These are phyloP conservation scores for Penicillium cinerascens DNA, from an alignment of 495 filamentous ascomycete genomes.

Conservation along the genomic window DNA sequence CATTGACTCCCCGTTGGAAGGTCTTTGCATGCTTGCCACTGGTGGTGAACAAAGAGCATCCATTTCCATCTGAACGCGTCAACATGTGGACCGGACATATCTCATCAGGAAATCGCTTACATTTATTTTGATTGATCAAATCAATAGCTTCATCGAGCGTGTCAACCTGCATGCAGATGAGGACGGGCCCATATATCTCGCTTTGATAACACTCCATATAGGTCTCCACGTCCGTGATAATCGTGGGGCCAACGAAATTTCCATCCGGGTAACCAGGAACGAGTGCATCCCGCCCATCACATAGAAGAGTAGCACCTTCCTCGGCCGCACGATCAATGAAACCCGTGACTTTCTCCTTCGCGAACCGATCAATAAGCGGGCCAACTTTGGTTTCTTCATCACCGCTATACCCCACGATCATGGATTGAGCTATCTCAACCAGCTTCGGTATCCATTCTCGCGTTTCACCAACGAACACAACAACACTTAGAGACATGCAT, in stretches of 20 bases:
- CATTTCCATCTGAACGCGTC: constrained; percentile 21
- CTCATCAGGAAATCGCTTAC: constrained; percentile 4
- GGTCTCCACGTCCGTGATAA: constrained; percentile 24
- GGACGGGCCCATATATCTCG: constrained; percentile 31
- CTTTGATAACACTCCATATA: constrained; percentile 32
- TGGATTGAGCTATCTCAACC: constrained; percentile 7
- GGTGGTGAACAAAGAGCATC: constrained; percentile 28
- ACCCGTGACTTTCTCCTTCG: constrained; percentile 23
- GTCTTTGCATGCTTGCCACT: constrained; percentile 24
- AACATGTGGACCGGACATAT: background rate
- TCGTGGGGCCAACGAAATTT: constrained; percentile 30
- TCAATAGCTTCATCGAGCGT: constrained; percentile 27
- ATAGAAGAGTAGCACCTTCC: constrained; percentile 19
- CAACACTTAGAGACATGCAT: constrained; percentile 29
- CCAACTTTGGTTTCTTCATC: constrained; percentile 26
- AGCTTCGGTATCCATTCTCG: constrained; percentile 2
- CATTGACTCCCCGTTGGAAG: constrained; percentile 26
- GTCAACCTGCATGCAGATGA: constrained; percentile 28
- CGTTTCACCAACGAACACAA: constrained; percentile 26
- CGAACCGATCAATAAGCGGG: constrained; percentile 19
- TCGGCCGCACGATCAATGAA: constrained; percentile 20
- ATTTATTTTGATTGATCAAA: constrained; percentile 30
- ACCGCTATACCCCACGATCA: constrained; percentile 22
- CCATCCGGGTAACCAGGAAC: constrained; percentile 26
- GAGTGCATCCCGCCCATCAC: constrained; percentile 21